Conservation (phyloP, 2,329 filamentous ascomycete species). For the Daldinia sp. region DNA sequence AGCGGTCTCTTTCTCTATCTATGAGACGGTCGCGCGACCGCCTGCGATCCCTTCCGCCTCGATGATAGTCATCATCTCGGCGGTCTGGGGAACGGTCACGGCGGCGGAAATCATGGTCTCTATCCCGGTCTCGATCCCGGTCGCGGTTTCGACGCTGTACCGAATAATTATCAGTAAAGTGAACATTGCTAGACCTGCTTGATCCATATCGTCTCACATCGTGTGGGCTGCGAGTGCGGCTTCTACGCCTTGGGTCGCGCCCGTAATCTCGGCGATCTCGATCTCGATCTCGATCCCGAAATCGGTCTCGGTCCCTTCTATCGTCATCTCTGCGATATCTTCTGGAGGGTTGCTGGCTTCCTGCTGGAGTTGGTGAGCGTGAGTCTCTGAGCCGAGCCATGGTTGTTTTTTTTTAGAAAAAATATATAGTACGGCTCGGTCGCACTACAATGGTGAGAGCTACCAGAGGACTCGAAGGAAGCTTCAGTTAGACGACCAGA, state of each 20-base stretch:
- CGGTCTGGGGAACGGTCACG: constrained; percentile 75
- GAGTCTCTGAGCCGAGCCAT: constrained; percentile 73
- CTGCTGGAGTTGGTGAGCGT: constrained; percentile 94
- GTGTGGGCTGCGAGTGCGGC: constrained; percentile 67
- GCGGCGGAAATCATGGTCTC: constrained; percentile 68
- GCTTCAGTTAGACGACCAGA: constrained; percentile 40
- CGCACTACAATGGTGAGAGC: constrained; percentile 50
- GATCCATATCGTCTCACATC: constrained; percentile 60
- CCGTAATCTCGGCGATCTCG: constrained; percentile 60
- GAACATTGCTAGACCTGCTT: constrained; percentile 30
- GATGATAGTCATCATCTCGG: constrained; percentile 68
- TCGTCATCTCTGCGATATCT: constrained; percentile 70
- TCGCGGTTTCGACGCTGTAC: constrained; percentile 66
- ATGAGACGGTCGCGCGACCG: constrained; percentile 68
- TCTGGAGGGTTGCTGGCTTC: constrained; percentile 79
- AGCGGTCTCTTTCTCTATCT: constrained; percentile 62
- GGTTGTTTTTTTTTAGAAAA: constrained; percentile 37
- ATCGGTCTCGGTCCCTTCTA: constrained; percentile 62
- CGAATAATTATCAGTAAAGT: constrained; percentile 52
- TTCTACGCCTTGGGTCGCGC: constrained; percentile 55
- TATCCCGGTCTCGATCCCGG: constrained; percentile 55
- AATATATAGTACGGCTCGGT: constrained; percentile 46
- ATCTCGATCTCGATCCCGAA: constrained; percentile 57
- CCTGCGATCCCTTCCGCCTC: constrained; percentile 67
- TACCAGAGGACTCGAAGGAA: constrained; percentile 46